Percentiles rank a stretch among this genome's conserved stretches.
phyloP scores from a whole-genome alignment of 345 rosid genomes.

The Populus deltoides region DNA sequence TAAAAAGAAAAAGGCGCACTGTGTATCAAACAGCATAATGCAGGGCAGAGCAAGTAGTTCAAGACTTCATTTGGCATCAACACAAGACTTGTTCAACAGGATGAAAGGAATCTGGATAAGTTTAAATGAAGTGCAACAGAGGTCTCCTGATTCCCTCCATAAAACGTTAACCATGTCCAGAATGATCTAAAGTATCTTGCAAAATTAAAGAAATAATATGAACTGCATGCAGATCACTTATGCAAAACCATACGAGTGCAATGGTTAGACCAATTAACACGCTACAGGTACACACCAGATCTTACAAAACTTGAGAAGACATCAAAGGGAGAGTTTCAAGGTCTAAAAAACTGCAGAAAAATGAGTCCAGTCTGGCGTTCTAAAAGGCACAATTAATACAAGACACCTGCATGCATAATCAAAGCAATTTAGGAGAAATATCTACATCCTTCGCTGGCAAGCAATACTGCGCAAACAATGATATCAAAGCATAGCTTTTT shows the following conservation, averaged over 20 bases:
- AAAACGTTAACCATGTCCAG: no score
- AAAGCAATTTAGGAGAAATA: not conserved
- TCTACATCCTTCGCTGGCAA: constrained; percentile 10
- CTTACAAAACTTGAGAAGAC: not conserved
- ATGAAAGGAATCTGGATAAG: no score
- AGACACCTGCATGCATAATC: not conserved
- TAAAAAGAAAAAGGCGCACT: not conserved
- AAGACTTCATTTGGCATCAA: no score
- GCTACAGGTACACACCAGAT: no score
- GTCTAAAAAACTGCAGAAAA: not conserved
- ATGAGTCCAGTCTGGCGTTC: not conserved
- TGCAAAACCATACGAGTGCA: no score
- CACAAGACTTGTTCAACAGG: no score
- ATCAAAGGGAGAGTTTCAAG: not conserved
- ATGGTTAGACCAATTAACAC: no score
- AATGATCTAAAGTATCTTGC: no score
- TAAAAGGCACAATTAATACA: not conserved
- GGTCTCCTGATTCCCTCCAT: no score
- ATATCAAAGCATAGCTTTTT: constrained; percentile 10
- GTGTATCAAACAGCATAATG: not conserved
- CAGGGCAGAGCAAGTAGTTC: not conserved
- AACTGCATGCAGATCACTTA: no score
- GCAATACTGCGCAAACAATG: constrained; percentile 11
- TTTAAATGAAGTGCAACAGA: no score
- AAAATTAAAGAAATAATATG: no score